Conservation (phyloP, 768 basidiomycete genomes). For the Pleurotus djamor region DNA sequence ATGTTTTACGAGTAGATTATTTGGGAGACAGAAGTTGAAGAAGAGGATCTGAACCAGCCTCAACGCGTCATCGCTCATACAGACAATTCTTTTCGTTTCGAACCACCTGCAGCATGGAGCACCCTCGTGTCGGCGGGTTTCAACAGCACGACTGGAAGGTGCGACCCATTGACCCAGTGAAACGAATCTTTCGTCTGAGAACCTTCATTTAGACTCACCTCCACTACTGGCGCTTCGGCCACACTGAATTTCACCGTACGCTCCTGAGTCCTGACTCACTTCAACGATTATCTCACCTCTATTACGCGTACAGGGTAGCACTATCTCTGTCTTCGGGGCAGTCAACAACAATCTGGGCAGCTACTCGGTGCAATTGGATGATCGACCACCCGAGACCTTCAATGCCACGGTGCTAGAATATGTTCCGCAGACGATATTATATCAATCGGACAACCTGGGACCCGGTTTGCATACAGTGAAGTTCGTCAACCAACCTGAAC, state of each 20-base stretch:
- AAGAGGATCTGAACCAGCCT: not conserved
- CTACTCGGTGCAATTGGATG: conserved; percentile 6
- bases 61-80: not conserved
- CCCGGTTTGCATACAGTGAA: conserved; percentile 1
- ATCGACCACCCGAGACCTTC: not conserved
- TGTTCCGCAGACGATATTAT: not conserved
- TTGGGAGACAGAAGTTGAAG: conserved; percentile 2
- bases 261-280: not conserved
- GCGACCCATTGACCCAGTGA: not conserved
- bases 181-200: not conserved
- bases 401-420: conserved; percentile 2
- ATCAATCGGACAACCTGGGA: conserved; percentile 7
- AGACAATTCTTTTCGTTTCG: not conserved
- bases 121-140: not conserved
- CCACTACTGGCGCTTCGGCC: not conserved
- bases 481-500: not conserved
- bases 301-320: not conserved
- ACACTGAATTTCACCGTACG: conserved; percentile 6
- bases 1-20: not conserved
- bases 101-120: not conserved
- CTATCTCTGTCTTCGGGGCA: conserved; percentile 5
- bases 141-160: conserved; percentile 4
- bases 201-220: not conserved
- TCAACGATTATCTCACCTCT: not conserved
- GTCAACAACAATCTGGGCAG: not conserved